Evolutionary conservation across 208 protist species (phyloP).

Genomic region (Leptomonas seymouri): DNA sequence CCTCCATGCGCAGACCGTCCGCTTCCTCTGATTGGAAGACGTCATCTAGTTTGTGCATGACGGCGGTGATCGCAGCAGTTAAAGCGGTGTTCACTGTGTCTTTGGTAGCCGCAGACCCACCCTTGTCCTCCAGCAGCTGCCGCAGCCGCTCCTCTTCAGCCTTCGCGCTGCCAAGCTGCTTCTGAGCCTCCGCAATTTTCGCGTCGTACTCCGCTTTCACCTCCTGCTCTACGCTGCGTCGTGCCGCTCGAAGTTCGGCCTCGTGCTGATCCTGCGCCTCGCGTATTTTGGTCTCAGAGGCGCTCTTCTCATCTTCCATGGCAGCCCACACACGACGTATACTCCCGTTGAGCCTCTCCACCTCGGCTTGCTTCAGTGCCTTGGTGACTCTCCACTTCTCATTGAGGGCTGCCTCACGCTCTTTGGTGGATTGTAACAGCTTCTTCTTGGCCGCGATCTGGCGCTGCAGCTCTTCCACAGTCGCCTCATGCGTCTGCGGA

Average conservation of each 20-base stretch:
- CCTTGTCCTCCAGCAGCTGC: conserved; percentile 44
- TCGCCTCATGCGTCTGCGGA: conserved; percentile 38
- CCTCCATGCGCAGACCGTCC: conserved; percentile 24
- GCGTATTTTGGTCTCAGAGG: conserved; percentile 47
- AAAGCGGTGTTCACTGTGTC: conserved; percentile 53
- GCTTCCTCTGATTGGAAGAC: conserved; percentile 46
- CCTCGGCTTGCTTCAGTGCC: conserved; percentile 72
- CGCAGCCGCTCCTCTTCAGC: conserved; percentile 60
- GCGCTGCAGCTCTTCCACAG: conserved; percentile 51
- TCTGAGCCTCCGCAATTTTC: conserved; percentile 43
- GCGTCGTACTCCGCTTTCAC: conserved; percentile 59
- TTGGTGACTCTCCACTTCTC: conserved; percentile 69
- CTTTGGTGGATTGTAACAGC: conserved; percentile 41
- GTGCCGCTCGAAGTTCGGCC: conserved; percentile 41
- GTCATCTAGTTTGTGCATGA: conserved; percentile 54
- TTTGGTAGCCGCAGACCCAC: conserved; percentile 9
- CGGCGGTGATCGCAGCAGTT: conserved; percentile 52
- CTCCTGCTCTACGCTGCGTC: conserved; percentile 48
- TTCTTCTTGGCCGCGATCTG: conserved; percentile 71
- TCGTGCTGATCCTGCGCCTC: conserved; percentile 60
- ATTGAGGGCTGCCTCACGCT: conserved; percentile 58
- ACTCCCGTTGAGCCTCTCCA: conserved; percentile 63
- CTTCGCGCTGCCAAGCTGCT: conserved; percentile 40
- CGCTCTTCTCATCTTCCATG: conserved; percentile 62
- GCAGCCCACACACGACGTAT: conserved; percentile 50